Evolutionary conservation across 331 rosid species (phyloP), one percentile per base, ranked within the genome.

Genomic region (Malus hybrid): DNA sequence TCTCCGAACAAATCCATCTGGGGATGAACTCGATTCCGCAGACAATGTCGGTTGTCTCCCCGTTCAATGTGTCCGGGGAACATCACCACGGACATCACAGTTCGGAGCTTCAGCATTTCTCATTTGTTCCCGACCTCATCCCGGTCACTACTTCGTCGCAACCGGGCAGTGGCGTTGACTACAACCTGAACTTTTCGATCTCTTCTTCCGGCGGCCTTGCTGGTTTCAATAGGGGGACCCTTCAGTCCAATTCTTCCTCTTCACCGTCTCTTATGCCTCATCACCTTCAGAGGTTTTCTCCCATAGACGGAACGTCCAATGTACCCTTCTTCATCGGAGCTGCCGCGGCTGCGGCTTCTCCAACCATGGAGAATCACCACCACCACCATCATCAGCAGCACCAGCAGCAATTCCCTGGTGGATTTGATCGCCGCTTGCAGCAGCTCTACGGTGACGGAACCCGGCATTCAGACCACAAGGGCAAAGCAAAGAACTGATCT

Each of bases 191-290:
- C 82, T 89, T 91, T 83, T 79, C 87, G 1, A 93, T 89, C 70
- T 86, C 95, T 81, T 80, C 96, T 22, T 74, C 77, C 30, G 62
- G 77, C 75, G 83, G 89, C 89, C 88, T 87, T 81, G 88, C 85
- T 88, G 96, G 93, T 80, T 87, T 76, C 85, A 86, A 85, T 83
- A 91, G 98, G 98, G 98, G 98, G 98, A 91, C 98, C 98, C 98
- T 93, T 93, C 98, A 93, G 98, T 93, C 98, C 98, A 93, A 93
- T 93, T 89, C 93, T 79, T 88, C 91, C 74, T 85, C 96, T 87
- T 83, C 91, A 78, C 88, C 90, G 78, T 88, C 96, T 73, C 73
- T 87, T 77, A 61, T 88, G 84, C 88, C 93, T 85, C 98, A 89
- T 84, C 98, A 87, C 61, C 58, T 87, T 24, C 97, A 87, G 93